phyloP scores from a whole-genome alignment of 345 rosid species.

The Euphorbia pulcherrima region DNA sequence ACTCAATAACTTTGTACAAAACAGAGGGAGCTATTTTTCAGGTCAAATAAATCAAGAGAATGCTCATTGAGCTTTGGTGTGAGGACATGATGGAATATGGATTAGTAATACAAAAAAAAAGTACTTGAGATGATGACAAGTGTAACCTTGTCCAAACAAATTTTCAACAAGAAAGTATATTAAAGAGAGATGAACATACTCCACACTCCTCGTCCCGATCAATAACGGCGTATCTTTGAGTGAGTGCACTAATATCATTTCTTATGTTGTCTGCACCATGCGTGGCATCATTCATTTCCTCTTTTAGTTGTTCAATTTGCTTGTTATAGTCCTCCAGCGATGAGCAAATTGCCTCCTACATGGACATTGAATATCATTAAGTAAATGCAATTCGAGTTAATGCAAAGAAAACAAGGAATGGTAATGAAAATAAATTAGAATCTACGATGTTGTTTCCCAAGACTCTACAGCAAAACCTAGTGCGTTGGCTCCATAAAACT shows the following conservation, averaged over 20 bases:
- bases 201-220: slow-evolving; percentile 93
- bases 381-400: background rate
- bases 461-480: background rate
- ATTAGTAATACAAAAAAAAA: background rate
- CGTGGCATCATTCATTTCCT: slow-evolving; percentile 99
- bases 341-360: slow-evolving; percentile 94
- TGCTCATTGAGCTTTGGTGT: slow-evolving; percentile 9
- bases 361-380: slow-evolving; percentile 1
- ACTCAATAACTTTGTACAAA: background rate
- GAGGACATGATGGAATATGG: background rate
- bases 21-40: background rate
- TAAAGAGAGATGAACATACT: slow-evolving; percentile 49
- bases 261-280: slow-evolving; percentile 99
- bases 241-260: slow-evolving; percentile 91
- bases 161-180: slow-evolving; percentile 14
- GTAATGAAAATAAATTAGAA: background rate
- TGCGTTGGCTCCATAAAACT: background rate
- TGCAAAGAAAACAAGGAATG: background rate
- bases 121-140: background rate
- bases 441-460: background rate
- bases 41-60: slow-evolving; percentile 7
- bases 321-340: slow-evolving; percentile 94
- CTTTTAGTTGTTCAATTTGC: slow-evolving; percentile 85
- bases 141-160: background rate
- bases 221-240: slow-evolving; percentile 94